Conservation (phyloP, 2,329 filamentous ascomycete genomes). For the Dactylellina haptotyla region DNA sequence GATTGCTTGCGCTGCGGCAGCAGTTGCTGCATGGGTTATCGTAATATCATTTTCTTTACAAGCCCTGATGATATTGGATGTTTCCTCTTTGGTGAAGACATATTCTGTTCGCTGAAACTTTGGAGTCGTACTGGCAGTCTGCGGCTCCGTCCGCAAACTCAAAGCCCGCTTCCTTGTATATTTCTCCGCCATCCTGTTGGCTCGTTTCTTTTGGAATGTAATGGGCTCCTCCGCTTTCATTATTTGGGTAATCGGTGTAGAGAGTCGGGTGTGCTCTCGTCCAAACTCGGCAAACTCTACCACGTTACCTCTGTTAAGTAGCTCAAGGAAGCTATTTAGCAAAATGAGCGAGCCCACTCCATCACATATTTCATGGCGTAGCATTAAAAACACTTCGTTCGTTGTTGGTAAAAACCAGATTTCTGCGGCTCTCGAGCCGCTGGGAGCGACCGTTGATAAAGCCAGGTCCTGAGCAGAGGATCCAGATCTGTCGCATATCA, state of each 20-base stretch:
- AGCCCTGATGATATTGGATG: background rate
- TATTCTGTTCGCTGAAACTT: background rate
- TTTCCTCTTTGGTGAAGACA: background rate
- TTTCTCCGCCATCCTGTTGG: background rate
- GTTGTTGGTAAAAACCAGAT: background rate
- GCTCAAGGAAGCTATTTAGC: slow-evolving; percentile 20
- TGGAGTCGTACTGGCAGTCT: background rate
- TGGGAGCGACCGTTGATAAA: no score
- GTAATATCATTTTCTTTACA: slow-evolving; percentile 18
- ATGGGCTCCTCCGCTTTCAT: background rate
- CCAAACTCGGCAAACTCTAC: background rate
- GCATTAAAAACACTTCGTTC: slow-evolving; percentile 7
- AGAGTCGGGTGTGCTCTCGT: background rate
- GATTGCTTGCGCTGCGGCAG: background rate
- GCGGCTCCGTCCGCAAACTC: background rate
- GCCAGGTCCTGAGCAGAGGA: background rate
- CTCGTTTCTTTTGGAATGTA: background rate
- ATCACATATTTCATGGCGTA: slow-evolving; percentile 27
- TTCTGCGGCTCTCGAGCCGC: background rate
- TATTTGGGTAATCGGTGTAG: background rate
- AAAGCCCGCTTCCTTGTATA: background rate
- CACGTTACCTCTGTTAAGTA: no score
- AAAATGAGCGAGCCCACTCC: slow-evolving; percentile 20
- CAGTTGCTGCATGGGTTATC: slow-evolving; percentile 17
- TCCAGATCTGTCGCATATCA: background rate